Evolutionary conservation across 495 filamentous ascomycete species (phyloP).

Genomic region (Tuber indicum): DNA sequence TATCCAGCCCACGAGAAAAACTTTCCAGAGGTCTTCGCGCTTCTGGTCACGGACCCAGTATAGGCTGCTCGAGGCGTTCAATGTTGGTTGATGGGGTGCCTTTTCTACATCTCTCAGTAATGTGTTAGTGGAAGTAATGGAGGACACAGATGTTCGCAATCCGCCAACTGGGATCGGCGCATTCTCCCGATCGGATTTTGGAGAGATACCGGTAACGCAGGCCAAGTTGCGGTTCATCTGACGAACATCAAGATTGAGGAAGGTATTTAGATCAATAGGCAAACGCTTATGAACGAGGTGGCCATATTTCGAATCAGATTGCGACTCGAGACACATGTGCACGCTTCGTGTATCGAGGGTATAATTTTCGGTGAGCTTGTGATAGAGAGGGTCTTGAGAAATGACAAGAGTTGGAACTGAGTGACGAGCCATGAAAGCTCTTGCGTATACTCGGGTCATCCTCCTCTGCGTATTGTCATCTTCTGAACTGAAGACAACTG

Average conservation of each 20-base stretch:
- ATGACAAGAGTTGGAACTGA: conserved; percentile 61
- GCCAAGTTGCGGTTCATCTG: conserved; percentile 72
- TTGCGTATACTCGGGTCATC: conserved; percentile 52
- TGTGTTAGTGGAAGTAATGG: conserved; percentile 28
- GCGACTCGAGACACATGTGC: conserved; percentile 65
- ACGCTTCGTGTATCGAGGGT: conserved; percentile 52
- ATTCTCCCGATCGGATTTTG: conserved; percentile 25
- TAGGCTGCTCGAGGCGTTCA: conserved; percentile 26
- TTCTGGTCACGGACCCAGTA: conserved; percentile 38
- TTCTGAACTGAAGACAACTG: conserved; percentile 60
- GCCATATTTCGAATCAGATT: conserved; percentile 49
- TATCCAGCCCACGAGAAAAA: conserved; percentile 39
- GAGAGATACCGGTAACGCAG: conserved; percentile 51
- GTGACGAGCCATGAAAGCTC: conserved; percentile 60
- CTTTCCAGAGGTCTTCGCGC: conserved; percentile 37
- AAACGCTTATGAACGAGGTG: conserved; percentile 53
- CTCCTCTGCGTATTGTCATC: conserved; percentile 47
- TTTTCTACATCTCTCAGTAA: conserved; percentile 42
- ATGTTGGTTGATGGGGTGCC: conserved; percentile 29
- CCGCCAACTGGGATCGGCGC: conserved; percentile 30
- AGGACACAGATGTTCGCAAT: conserved; percentile 28
- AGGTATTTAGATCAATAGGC: conserved; percentile 67
- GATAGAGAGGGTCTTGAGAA: conserved; percentile 55
- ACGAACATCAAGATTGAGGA: conserved; percentile 62
- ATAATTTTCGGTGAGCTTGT: conserved; percentile 45